Base-by-base conservation (phyloP, 768 basidiomycete genomes). In the Cytidiella melzeri region DNA sequence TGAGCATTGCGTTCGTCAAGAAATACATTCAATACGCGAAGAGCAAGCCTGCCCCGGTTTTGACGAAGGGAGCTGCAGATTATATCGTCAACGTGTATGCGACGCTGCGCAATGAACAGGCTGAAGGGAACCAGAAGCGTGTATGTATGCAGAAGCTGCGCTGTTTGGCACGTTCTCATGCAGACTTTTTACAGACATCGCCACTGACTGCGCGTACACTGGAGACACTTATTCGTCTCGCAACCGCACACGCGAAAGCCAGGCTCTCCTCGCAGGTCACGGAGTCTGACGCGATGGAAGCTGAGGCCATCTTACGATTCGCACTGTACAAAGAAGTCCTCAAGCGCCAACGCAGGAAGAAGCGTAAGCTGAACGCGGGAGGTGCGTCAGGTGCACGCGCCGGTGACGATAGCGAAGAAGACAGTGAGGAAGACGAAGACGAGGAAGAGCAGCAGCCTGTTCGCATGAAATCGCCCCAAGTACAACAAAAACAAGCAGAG, bases 21-120 rank as follows among this genome's bases (percentile, higher is more conserved):
- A 98, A 97, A 69, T 98, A 94, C 60, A 87, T 99, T 50, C 95
- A 98, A 67, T 97, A 97, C 60, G 89, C 95, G 38, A 98, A 97
- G 70, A 87, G 81, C 67, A 83, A 86, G 59, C 76, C 83, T 15
- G 78, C 87, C 50, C 96, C 96, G 1, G 81, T 77, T 20, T 70
- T 98, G 55, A 95, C 91, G 5, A 87, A 92, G 64, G 92, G 89
- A 36, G 96, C 96, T 4, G 92, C 94, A 49, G 93, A 96, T 64
- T 79, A 85, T 65, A 97, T 99, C 54, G 88, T 95, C 36, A 80
- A 87, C 42, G 88, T 94, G 30, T 99, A 98, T 67, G 84, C 92
- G 42, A 85, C 76, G 43, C 74, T 99, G 57, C 76, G 96, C 47
- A 98, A 98, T 66, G 92, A 96, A 60, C 89, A 90, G 51, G 79